Conservation (phyloP, 192 early-diverging fungal species). For the Spinellus fusiger region DNA sequence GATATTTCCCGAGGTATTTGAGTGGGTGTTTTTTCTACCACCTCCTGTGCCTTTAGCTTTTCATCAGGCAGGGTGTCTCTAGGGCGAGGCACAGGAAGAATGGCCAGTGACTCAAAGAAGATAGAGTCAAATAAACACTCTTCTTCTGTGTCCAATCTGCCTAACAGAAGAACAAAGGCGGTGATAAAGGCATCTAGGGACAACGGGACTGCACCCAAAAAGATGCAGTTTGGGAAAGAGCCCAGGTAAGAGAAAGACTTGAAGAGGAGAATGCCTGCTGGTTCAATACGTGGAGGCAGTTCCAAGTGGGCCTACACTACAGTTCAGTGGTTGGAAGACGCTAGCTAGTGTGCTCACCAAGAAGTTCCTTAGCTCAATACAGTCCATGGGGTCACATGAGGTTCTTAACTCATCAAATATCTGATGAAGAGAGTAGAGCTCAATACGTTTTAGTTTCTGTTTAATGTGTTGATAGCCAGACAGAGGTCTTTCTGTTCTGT, state of each 20-base stretch:
- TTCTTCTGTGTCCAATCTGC: slow-evolving; percentile 9
- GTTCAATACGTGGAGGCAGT: slow-evolving; percentile 18
- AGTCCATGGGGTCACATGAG: slow-evolving; percentile 9
- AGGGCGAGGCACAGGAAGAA: slow-evolving; percentile 3
- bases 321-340: background rate
- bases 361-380: slow-evolving; percentile 24
- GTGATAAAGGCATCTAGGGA: slow-evolving; percentile 19
- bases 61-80: background rate
- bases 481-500: background rate
- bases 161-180: slow-evolving; percentile 18
- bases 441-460: slow-evolving; percentile 3
- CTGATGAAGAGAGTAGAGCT: slow-evolving; percentile 9
- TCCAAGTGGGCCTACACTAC: slow-evolving; percentile 18
- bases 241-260: slow-evolving; percentile 32
- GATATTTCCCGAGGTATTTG: slow-evolving; percentile 2
- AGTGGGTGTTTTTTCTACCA: background rate
- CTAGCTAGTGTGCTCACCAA: slow-evolving; percentile 8
- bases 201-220: slow-evolving; percentile 17
- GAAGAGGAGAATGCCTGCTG: slow-evolving; percentile 27
- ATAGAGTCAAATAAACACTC: slow-evolving; percentile 6
- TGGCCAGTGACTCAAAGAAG: slow-evolving; percentile 19
- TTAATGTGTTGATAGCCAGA: background rate
- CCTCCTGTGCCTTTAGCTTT: background rate
- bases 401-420: slow-evolving; percentile 17
- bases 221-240: slow-evolving; percentile 17